Evolutionary conservation across 805 yeast genomes (phyloP).

Genomic region (Candida yuanshanica): DNA sequence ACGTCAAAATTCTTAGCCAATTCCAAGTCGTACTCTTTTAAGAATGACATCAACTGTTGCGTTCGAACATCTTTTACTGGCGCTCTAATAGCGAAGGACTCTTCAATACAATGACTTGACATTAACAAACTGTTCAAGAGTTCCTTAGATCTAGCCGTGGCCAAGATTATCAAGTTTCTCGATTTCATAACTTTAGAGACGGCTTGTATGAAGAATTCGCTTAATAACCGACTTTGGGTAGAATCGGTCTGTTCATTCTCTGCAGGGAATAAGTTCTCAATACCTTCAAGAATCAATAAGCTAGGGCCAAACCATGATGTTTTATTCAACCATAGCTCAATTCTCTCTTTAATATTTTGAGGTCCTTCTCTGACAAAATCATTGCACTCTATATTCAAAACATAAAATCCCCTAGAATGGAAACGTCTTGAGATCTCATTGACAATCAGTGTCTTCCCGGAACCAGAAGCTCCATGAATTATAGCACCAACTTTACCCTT

Average conservation of each 20-base stretch:
- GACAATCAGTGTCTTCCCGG: constrained; percentile 68
- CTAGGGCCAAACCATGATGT: constrained; percentile 78
- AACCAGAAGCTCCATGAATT: constrained; percentile 70
- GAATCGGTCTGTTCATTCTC: constrained; percentile 55
- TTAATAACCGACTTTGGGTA: constrained; percentile 53
- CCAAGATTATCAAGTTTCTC: constrained; percentile 50
- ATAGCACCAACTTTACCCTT: constrained; percentile 50
- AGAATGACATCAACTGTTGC: constrained; percentile 31
- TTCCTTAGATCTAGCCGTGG: constrained; percentile 61
- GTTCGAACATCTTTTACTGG: constrained; percentile 64
- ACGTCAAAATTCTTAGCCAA: constrained; percentile 38
- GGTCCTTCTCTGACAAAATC: constrained; percentile 49
- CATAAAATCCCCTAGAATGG: constrained; percentile 34
- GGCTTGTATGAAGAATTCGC: constrained; percentile 51
- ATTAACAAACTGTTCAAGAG: constrained; percentile 54
- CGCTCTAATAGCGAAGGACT: constrained; percentile 50
- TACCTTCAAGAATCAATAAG: constrained; percentile 67
- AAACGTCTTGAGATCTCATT: constrained; percentile 36
- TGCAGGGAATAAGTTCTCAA: constrained; percentile 67
- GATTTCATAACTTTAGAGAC: constrained; percentile 33
- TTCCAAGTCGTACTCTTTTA: constrained; percentile 21
- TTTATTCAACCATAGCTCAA: constrained; percentile 39
- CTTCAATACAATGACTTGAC: constrained; percentile 67
- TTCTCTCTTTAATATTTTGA: constrained; percentile 38
- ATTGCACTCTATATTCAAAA: constrained; percentile 50